A percentile compares a stretch with the other conserved stretches of the same genome.
phyloP scores from a whole-genome alignment of 176 grass and related monocot genomes.

The Areca catechu region DNA sequence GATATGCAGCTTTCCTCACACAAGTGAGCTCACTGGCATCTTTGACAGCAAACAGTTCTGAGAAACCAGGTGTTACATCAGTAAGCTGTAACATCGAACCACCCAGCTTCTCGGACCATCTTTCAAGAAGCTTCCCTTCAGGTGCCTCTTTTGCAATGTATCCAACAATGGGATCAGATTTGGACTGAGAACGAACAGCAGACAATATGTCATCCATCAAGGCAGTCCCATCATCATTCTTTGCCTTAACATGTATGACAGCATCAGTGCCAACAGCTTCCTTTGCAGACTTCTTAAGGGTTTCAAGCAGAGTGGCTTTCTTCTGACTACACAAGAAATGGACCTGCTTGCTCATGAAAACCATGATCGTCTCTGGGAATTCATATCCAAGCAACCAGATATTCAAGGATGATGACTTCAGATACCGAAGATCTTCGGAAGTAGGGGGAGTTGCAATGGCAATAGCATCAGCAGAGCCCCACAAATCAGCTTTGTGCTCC shows the following conservation, averaged over 20 bases:
- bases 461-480: constrained; percentile 62
- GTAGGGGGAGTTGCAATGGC: constrained; percentile 60
- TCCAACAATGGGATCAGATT: constrained; percentile 61
- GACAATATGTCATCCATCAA: constrained; percentile 63
- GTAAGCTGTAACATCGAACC: constrained; percentile 37
- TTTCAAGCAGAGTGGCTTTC: constrained; percentile 61
- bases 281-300: constrained; percentile 58
- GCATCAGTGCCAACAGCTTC: constrained; percentile 58
- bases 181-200: constrained; percentile 33
- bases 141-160: constrained; percentile 68
- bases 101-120: constrained; percentile 60
- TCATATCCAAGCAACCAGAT: constrained; percentile 88
- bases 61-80: constrained; percentile 69
- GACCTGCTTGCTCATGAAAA: constrained; percentile 60
- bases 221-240: constrained; percentile 52
- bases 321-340: constrained; percentile 78
- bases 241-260: constrained; percentile 71
- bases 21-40: constrained; percentile 34
- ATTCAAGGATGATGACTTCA: constrained; percentile 70
- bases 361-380: constrained; percentile 84
- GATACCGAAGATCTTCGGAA: constrained; percentile 71
- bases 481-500: constrained; percentile 45
- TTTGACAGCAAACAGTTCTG: constrained; percentile 67
- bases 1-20: constrained; percentile 73
- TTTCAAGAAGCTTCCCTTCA: constrained; percentile 83